A percentile compares a stretch with the other conserved stretches of the same genome.
These are phyloP conservation scores for Diaporthe helianthi DNA, from an alignment of 2,329 filamentous ascomycete species.

Conservation along the genomic window DNA sequence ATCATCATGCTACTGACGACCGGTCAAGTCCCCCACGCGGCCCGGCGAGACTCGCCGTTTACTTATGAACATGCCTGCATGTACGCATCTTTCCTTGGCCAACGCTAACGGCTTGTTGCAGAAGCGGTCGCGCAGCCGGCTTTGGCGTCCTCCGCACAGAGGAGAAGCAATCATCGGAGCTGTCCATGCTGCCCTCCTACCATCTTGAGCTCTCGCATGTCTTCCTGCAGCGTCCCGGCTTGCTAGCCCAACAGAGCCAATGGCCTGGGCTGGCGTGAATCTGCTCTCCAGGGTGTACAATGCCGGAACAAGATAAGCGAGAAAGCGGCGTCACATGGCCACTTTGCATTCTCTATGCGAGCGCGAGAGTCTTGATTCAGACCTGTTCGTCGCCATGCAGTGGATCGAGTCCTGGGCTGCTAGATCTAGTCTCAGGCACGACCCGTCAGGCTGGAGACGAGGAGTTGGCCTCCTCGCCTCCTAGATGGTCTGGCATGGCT, in stretches of 20 bases:
- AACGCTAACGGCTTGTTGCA: slow-evolving; percentile 35
- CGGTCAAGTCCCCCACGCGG: slow-evolving; percentile 15
- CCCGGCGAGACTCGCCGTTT: slow-evolving; percentile 15
- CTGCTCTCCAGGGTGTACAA: slow-evolving; percentile 24
- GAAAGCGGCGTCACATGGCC: slow-evolving; percentile 23
- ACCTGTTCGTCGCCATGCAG: slow-evolving; percentile 3
- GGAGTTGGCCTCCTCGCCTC: not conserved
- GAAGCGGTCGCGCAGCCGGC: slow-evolving; percentile 26
- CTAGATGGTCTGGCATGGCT: not conserved
- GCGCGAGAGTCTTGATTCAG: slow-evolving; percentile 8
- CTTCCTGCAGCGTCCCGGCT: slow-evolving; percentile 24
- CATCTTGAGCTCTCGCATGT: slow-evolving; percentile 15
- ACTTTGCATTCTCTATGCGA: slow-evolving; percentile 15
- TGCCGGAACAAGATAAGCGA: slow-evolving; percentile 33
- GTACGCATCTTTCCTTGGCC: slow-evolving; percentile 23
- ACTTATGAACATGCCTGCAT: slow-evolving; percentile 24
- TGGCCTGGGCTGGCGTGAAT: slow-evolving; percentile 8
- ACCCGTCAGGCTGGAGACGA: slow-evolving; percentile 32
- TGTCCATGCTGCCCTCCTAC: too few species aligned
- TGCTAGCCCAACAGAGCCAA: slow-evolving; percentile 16
- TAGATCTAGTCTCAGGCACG: not conserved
- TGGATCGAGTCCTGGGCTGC: not conserved
- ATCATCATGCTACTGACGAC: slow-evolving; percentile 6
- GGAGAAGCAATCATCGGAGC: slow-evolving; percentile 25
- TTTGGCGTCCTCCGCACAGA: slow-evolving; percentile 24